Evolutionary conservation across 2,329 filamentous ascomycete genomes (phyloP), one percentile per base, ranked within the genome.

Genomic region (Penicillium sp.): DNA sequence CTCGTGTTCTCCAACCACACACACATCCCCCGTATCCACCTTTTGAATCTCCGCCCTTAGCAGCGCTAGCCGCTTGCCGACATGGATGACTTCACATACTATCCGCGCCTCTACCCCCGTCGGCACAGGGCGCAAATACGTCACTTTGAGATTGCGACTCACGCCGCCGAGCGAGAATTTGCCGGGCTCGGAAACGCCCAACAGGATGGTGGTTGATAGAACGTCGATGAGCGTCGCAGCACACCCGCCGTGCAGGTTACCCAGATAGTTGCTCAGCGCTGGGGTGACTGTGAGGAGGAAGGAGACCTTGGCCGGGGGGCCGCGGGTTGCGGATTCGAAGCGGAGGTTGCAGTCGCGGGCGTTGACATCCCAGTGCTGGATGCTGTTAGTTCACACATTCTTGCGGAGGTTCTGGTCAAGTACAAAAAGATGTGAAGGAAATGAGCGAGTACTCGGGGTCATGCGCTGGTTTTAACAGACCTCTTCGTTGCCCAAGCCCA

Each of bases 201-300:
- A 74, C 12, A 91, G 73, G 3, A 86, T 79, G 17, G 85, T 72
- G 3, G 85, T 85, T 0, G 89, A 90, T 66, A 85, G 82, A 58
- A 84, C 77, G 75, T 92, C 90, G 65, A 91, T 88, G 4, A 92
- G 75, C 0, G 88, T 88, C 2, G 89, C 84, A 0, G 85, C 81
- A 63, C 86, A 88, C 17, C 95, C 95, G n/a, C 90, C 92, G 75
- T 96, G 95, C 70, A 98, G 80, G 75, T 96, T 98, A 42, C 93
- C 94, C 70, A 97, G 78, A 63, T 90, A 85, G 81, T 98, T 99
- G 61, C 93, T 96, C 69, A 98, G 81, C 71, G 96, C 91, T 17
- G 90, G 87, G 37, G 93, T 96, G 75, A 98, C 96, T 67, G 64
- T 74, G 38, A 76, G 62, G 5, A 71, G 69, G 55, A 71, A 79